A percentile compares a stretch with the other conserved stretches of the same genome.
phyloP scores from a whole-genome alignment of 2,329 filamentous ascomycete genomes.

The Fusarium secorum region DNA sequence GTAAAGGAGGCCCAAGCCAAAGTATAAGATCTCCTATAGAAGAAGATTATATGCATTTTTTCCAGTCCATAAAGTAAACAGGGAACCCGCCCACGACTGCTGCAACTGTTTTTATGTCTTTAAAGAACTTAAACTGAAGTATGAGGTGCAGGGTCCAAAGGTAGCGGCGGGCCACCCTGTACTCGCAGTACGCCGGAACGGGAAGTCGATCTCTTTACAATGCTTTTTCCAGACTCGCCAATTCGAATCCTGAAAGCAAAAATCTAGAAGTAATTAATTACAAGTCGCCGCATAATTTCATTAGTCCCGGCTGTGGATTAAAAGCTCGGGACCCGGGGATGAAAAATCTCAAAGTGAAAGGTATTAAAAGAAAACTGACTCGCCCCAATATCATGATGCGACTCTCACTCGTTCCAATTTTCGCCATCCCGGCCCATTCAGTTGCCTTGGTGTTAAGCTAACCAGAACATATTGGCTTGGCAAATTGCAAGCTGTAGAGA shows the following conservation, averaged over 20 bases:
- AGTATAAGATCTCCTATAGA: too few species aligned
- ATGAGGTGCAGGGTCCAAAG: fast-evolving
- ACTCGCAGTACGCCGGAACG: fast-evolving
- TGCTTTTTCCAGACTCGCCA: fast-evolving
- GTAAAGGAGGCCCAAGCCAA: fast-evolving
- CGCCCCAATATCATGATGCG: fast-evolving
- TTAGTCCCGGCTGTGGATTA: not conserved
- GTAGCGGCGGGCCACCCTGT: not conserved
- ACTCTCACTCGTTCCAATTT: fast-evolving
- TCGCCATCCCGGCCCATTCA: fast-evolving
- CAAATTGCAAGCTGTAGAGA: fast-evolving
- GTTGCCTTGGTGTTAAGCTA: not conserved
- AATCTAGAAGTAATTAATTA: too few species aligned
- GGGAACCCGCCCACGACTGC: fast-evolving
- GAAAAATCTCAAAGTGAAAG: not conserved
- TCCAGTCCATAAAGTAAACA: not conserved
- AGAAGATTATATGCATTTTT: not conserved
- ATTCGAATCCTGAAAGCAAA: fast-evolving
- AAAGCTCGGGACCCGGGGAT: fast-evolving
- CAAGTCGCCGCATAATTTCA: fast-evolving
- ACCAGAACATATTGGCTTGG: fast-evolving
- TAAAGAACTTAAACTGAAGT: fast-evolving
- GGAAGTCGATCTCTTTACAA: not conserved
- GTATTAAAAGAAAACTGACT: fast-evolving
- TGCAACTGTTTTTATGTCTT: not conserved